Percentiles rank a stretch among this genome's conserved stretches.
These are phyloP conservation scores for Tolypocladium paradoxum DNA, from an alignment of 2,329 filamentous ascomycete species.

Conservation along the genomic window DNA sequence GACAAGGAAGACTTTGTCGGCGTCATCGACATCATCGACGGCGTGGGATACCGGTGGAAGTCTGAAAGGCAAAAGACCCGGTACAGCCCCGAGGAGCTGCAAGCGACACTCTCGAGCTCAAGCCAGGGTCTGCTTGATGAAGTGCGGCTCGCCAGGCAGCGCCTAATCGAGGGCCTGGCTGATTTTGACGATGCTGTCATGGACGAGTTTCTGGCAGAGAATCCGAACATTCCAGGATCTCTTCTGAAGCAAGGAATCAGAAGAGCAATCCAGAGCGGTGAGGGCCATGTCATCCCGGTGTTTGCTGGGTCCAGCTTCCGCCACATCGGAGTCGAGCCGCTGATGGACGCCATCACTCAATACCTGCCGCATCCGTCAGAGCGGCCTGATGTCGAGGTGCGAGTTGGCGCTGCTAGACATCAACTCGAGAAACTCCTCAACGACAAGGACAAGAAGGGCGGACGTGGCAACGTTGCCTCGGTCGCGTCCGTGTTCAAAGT, in stretches of 20 bases:
- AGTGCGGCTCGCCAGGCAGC: conserved; percentile 62
- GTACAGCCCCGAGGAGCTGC: conserved; percentile 17
- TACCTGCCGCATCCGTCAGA: conserved; percentile 77
- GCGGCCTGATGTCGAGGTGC: conserved; percentile 68
- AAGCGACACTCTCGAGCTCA: conserved; percentile 27
- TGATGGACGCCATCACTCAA: conserved; percentile 81
- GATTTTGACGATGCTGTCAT: conserved; percentile 83
- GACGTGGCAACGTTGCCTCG: conserved; percentile 27
- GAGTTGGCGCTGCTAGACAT: conserved; percentile 44
- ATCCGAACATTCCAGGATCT: conserved; percentile 59
- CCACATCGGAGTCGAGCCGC: conserved; percentile 86
- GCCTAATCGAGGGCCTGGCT: conserved; percentile 72
- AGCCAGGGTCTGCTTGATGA: conserved; percentile 51
- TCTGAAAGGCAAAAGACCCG: conserved; percentile 28
- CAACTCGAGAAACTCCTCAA: conserved; percentile 26
- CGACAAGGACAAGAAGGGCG: conserved; percentile 23
- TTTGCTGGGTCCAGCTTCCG: conserved; percentile 89
- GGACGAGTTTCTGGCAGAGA: conserved; percentile 69
- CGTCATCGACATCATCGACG: conserved; percentile 71
- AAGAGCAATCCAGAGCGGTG: conserved; percentile 54
- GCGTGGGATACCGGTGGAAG: conserved; percentile 65
- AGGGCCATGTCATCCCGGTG: conserved; percentile 69
- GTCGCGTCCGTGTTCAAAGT: conserved; percentile 84
- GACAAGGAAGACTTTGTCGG: conserved; percentile 70
- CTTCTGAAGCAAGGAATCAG: conserved; percentile 66